Evolutionary conservation across 495 filamentous ascomycete species (phyloP).

Genomic region (Bryoglossum gracile): DNA sequence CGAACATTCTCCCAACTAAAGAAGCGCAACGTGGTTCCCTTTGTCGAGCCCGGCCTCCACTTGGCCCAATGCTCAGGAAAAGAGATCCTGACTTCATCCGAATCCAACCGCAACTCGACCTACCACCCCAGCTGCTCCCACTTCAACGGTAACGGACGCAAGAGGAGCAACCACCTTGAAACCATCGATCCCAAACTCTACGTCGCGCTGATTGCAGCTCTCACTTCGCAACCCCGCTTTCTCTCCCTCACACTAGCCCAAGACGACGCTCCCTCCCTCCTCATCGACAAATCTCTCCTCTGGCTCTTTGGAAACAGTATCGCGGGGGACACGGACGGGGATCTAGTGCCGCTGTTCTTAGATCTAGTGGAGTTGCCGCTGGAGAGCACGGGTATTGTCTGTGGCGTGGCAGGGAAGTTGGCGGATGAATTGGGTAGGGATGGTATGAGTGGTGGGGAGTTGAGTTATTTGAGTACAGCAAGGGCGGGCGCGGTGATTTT

Average conservation of each 20-base stretch:
- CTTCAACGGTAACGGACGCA: slow-evolving; percentile 21
- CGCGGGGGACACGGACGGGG: slow-evolving; percentile 71
- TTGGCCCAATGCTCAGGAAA: slow-evolving; percentile 78
- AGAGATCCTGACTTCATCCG: slow-evolving; percentile 19
- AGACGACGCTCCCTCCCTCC: slow-evolving; percentile 73
- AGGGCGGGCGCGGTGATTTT: slow-evolving; percentile 88
- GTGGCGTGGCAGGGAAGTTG: slow-evolving; percentile 76
- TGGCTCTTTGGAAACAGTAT: slow-evolving; percentile 58
- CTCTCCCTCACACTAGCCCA: slow-evolving; percentile 79
- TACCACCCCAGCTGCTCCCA: no score
- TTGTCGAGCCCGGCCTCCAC: slow-evolving; percentile 57
- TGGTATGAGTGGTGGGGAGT: slow-evolving; percentile 48
- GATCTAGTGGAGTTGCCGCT: slow-evolving; percentile 75
- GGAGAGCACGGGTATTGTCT: slow-evolving; percentile 90
- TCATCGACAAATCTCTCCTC: slow-evolving; percentile 71
- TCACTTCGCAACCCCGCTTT: slow-evolving; percentile 71
- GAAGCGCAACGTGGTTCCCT: slow-evolving; percentile 64
- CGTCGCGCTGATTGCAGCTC: slow-evolving; percentile 56
- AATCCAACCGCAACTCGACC: neutral
- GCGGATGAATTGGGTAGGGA: slow-evolving; percentile 43
- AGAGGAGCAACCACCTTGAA: slow-evolving; percentile 38
- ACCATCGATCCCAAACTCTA: slow-evolving; percentile 55
- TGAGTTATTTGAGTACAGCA: slow-evolving; percentile 86
- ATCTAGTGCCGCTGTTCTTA: slow-evolving; percentile 81
- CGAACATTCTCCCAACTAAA: slow-evolving; percentile 74